Evolutionary conservation across 2,329 filamentous ascomycete species (phyloP).

Genomic region (Penicillium occitanis): DNA sequence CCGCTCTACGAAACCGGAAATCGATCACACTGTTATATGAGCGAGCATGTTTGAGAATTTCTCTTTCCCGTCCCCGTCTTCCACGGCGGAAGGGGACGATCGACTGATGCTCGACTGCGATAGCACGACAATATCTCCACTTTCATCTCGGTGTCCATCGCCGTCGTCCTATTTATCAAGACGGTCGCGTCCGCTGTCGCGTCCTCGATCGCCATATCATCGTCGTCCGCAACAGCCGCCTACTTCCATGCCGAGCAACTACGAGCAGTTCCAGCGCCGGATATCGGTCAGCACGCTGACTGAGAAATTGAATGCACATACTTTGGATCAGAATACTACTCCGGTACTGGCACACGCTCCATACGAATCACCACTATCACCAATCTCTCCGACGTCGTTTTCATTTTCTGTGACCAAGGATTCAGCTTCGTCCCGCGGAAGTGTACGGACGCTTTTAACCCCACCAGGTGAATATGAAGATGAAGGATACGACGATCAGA

Average conservation of each 20-base stretch:
- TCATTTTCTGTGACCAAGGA: slow-evolving; percentile 18
- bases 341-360: slow-evolving; percentile 18
- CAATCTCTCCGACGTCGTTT: slow-evolving; percentile 27
- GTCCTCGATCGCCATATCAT: slow-evolving; percentile 34
- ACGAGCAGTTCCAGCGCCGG: slow-evolving; percentile 35
- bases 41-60: slow-evolving; percentile 44
- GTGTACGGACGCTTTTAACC: slow-evolving; percentile 35
- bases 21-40: background rate
- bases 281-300: slow-evolving; percentile 44
- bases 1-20: background rate
- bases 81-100: slow-evolving; percentile 35
- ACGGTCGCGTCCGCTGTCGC: slow-evolving; percentile 31
- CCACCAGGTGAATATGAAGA: slow-evolving; percentile 42
- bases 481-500: slow-evolving; percentile 49
- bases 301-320: slow-evolving; percentile 43
- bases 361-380: slow-evolving; percentile 25
- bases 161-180: slow-evolving; percentile 36
- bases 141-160: slow-evolving; percentile 46
- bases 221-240: slow-evolving; percentile 39
- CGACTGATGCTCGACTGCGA: slow-evolving; percentile 39
- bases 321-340: slow-evolving; percentile 31
- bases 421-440: slow-evolving; percentile 5
- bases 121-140: slow-evolving; percentile 40
- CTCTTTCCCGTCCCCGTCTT: slow-evolving; percentile 42
- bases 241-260: slow-evolving; percentile 46